Percentiles rank a stretch among this genome's conserved stretches.
These are phyloP conservation scores for Cucurbita moschata DNA, from an alignment of 306 rosid species.

Conservation along the genomic window DNA sequence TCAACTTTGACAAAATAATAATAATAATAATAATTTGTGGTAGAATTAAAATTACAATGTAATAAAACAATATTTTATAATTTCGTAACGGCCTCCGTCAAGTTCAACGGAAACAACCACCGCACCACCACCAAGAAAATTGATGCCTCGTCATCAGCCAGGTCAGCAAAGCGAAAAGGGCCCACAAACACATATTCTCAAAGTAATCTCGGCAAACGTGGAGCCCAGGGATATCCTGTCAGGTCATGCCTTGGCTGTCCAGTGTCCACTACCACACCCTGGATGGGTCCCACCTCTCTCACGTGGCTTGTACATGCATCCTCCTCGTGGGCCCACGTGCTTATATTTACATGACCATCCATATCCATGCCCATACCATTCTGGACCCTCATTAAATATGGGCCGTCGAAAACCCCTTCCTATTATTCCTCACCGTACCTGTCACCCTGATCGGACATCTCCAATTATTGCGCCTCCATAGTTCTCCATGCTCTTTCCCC, in stretches of 20 bases:
- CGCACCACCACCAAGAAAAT: not conserved
- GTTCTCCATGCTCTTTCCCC: not conserved
- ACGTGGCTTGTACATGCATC: not conserved
- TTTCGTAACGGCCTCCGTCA: too few relatives aligned
- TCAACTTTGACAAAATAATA: too few relatives aligned
- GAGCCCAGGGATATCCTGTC: conserved; percentile 18
- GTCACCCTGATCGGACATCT: not conserved
- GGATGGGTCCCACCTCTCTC: conserved; percentile 1
- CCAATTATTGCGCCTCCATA: not conserved
- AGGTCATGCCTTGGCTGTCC: conserved; percentile 8
- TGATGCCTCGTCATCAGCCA: not conserved
- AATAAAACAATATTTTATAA: too few relatives aligned
- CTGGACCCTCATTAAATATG: not conserved
- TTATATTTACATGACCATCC: not conserved
- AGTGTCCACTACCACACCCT: conserved; percentile 7
- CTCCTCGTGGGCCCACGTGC: not conserved
- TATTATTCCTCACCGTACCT: not conserved
- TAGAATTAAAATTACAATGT: too few relatives aligned
- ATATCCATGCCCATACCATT: not conserved
- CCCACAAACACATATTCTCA: not conserved
- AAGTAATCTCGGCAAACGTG: not conserved
- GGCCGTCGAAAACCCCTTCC: not conserved
- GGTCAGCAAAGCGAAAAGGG: not conserved
- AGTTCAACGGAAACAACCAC: too few relatives aligned
- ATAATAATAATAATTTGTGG: too few relatives aligned